A percentile compares a stretch with the other conserved stretches of the same genome.
Conservation (phyloP, 306 rosid species). For the Prinsepia uniflora region DNA sequence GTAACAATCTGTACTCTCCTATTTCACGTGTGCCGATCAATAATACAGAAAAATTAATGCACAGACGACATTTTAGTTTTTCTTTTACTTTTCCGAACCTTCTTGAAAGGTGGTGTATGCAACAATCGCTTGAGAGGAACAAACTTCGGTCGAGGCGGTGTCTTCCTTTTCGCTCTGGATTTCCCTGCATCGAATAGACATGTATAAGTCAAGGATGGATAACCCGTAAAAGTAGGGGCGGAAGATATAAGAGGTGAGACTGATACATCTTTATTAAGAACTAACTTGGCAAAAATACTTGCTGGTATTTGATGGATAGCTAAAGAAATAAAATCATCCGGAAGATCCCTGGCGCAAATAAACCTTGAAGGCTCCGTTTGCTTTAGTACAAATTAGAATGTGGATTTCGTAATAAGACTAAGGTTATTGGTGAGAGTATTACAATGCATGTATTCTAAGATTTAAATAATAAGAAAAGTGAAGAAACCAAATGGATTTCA, state of each 20-base stretch:
- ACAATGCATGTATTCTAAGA: too few species aligned
- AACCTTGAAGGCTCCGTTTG: too few species aligned
- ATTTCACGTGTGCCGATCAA: not conserved
- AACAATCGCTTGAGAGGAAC: slow-evolving; percentile 53
- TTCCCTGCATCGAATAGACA: slow-evolving; percentile 43
- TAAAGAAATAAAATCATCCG: not conserved
- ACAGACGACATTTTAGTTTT: slow-evolving; percentile 6
- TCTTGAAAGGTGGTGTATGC: slow-evolving; percentile 49
- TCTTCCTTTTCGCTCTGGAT: slow-evolving; percentile 40
- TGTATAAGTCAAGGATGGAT: slow-evolving; percentile 5
- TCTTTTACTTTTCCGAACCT: slow-evolving; percentile 39
- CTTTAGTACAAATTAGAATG: too few species aligned
- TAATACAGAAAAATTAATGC: not conserved
- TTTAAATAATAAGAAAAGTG: too few species aligned
- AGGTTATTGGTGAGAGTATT: too few species aligned
- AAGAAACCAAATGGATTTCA: too few species aligned
- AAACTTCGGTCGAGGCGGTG: slow-evolving; percentile 16
- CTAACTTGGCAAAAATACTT: not conserved
- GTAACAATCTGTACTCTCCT: slow-evolving; percentile 6
- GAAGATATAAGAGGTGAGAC: not conserved
- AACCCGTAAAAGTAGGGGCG: not conserved
- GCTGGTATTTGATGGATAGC: not conserved
- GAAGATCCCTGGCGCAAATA: not conserved
- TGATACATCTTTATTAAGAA: not conserved
- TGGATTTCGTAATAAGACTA: too few species aligned